Conservation (phyloP, 257 asterid species). For the Parsonsia alboflavescens region DNA sequence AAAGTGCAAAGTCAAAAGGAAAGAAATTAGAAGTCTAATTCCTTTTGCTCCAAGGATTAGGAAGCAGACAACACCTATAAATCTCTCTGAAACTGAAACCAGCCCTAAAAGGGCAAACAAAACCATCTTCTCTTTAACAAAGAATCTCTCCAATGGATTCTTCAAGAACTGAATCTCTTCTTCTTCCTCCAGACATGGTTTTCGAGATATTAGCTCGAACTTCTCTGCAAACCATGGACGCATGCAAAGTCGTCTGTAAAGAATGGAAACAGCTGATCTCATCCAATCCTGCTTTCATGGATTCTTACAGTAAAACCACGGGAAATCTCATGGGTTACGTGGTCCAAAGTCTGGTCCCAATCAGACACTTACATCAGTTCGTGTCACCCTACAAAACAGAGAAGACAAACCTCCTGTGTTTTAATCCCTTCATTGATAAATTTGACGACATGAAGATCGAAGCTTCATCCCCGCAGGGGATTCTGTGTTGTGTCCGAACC, state of each 20-base stretch:
- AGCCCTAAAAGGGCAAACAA: no score
- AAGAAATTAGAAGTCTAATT: no score
- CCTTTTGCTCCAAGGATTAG: no score
- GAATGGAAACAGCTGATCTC: background rate
- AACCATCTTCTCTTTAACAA: no score
- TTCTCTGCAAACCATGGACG: background rate
- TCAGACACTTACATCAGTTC: background rate
- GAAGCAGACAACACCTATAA: no score
- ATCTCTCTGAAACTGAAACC: no score
- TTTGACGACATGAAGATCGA: background rate
- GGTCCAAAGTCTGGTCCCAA: background rate
- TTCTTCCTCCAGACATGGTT: background rate
- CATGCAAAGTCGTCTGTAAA: slow-evolving; percentile 3
- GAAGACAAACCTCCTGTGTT: no score
- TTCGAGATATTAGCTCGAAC: slow-evolving; percentile 11
- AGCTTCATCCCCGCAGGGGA: slow-evolving; percentile 17
- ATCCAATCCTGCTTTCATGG: background rate
- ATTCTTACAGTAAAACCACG: background rate
- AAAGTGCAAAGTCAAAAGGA: no score
- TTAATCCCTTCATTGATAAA: background rate
- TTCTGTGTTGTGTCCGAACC: slow-evolving; percentile 12
- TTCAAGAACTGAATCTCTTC: background rate
- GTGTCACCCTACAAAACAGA: slow-evolving; percentile 1
- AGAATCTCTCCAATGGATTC: no score
- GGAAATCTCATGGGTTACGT: background rate